These are phyloP conservation scores for Coffea eugenioides DNA, from an alignment of 257 asterid species.

Conservation along the genomic window DNA sequence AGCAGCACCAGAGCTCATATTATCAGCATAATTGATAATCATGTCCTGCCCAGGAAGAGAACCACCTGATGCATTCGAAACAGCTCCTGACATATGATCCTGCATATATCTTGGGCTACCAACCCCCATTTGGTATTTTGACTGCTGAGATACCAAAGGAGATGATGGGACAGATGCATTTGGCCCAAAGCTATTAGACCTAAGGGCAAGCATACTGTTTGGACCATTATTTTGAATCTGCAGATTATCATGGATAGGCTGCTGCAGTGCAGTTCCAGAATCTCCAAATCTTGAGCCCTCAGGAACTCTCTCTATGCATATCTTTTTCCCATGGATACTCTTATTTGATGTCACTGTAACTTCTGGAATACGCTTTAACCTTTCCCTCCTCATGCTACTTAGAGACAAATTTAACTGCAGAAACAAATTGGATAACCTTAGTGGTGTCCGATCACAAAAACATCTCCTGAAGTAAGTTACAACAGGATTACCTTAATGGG, in stretches of 20 bases:
- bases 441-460: constrained; percentile 14
- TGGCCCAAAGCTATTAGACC: constrained; percentile 67
- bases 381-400: constrained; percentile 66
- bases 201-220: constrained; percentile 46
- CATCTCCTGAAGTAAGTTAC: constrained; percentile 7
- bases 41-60: constrained; percentile 73
- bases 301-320: constrained; percentile 58
- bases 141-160: constrained; percentile 51
- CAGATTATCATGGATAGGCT: constrained; percentile 53
- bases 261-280: constrained; percentile 51
- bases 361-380: constrained; percentile 65
- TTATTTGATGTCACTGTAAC: constrained; percentile 48
- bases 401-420: constrained; percentile 71
- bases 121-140: constrained; percentile 54
- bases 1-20: constrained; percentile 36
- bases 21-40: constrained; percentile 53
- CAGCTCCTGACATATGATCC: constrained; percentile 39
- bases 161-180: constrained; percentile 62
- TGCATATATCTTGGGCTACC: constrained; percentile 69
- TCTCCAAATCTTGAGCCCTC: constrained; percentile 70
- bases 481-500: constrained; percentile 52
- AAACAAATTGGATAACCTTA: constrained; percentile 8
- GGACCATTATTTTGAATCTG: constrained; percentile 55
- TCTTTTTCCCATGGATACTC: constrained; percentile 57
- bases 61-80: constrained; percentile 14